Evolutionary conservation across 208 protist species (phyloP), one percentile per base, ranked within the genome.

Genomic region (Trypanosoma vivax): DNA sequence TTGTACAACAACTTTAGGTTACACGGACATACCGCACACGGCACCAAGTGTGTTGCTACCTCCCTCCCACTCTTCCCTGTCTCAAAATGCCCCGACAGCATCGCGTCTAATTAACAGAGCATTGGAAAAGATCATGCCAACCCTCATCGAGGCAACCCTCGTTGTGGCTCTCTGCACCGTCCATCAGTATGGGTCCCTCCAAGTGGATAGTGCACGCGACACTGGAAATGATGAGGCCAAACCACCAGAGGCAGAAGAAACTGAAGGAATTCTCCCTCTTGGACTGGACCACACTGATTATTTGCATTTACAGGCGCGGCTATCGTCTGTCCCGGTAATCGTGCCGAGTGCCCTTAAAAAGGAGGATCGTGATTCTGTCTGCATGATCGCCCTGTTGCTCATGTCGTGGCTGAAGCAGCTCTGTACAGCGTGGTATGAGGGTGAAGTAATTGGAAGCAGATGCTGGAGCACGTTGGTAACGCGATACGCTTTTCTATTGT

Each of bases 51-150:
- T 29, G 4, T 25, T 37, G 40, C 18, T 50, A 31, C 16, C 25
- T 10, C 30, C n/a, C n/a, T n/a, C n/a, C n/a, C n/a, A n/a, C n/a
- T n/a, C n/a, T n/a, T n/a, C n/a, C n/a, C n/a, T n/a, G n/a, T 40
- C 51, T 2, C 31, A 35, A 37, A 35, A 14, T 7, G 33, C 23
- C 11, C 2, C 10, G 33, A 10, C n/a, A 13, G 23, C 39, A 46
- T 4, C 24, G 18, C 50, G 50, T 48, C 18, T 48, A 16, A 27
- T 69, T n/a, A 69, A 58, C 27, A 51, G 62, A n/a, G 62, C 62
- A 18, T 23, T 69, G 9, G 62, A 69, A 31, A 69, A 69, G 37
- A 69, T 75, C 9, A 57, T 75, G 33, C 68, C 62, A 9, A 75
- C 68, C 24, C 29, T 75, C 13, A 57, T 70, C 37, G 68, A 75